phyloP scores from a whole-genome alignment of 257 asterid species.

The Apocynum venetum region DNA sequence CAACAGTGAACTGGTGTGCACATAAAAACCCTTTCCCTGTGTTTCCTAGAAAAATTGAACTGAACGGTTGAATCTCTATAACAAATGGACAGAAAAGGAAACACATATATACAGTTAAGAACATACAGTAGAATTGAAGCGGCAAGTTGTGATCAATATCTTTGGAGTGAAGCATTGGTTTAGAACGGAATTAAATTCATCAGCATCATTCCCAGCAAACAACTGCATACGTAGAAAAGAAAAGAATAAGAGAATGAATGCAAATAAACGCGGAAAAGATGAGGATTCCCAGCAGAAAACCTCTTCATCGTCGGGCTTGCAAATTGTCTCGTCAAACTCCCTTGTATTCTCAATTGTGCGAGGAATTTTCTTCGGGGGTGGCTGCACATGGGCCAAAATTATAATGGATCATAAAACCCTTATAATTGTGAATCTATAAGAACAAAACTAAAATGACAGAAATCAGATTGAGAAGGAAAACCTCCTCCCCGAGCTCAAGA shows the following conservation, averaged over 20 bases:
- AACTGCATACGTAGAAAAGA: conserved; percentile 30
- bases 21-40: not conserved
- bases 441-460: not conserved
- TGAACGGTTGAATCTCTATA: not conserved
- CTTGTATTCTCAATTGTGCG: conserved; percentile 93
- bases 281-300: conserved; percentile 9
- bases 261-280: not conserved
- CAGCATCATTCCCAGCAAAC: conserved; percentile 80
- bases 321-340: conserved; percentile 76
- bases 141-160: conserved; percentile 81
- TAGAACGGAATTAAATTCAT: conserved; percentile 70
- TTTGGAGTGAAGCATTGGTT: conserved; percentile 60
- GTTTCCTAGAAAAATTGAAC: not conserved
- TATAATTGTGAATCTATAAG: not conserved
- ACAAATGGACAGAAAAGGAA: not conserved
- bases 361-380: conserved; percentile 58
- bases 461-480: not conserved
- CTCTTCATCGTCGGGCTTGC: conserved; percentile 93
- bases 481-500: conserved; percentile 87
- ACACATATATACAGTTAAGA: not conserved
- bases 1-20: not conserved
- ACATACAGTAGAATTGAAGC: conserved; percentile 82
- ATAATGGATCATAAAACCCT: not conserved
- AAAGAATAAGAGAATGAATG: not conserved
- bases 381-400: conserved; percentile 25